Base-by-base conservation (phyloP, 2,329 filamentous ascomycete genomes). In the Sclerotinia spermophila region DNA sequence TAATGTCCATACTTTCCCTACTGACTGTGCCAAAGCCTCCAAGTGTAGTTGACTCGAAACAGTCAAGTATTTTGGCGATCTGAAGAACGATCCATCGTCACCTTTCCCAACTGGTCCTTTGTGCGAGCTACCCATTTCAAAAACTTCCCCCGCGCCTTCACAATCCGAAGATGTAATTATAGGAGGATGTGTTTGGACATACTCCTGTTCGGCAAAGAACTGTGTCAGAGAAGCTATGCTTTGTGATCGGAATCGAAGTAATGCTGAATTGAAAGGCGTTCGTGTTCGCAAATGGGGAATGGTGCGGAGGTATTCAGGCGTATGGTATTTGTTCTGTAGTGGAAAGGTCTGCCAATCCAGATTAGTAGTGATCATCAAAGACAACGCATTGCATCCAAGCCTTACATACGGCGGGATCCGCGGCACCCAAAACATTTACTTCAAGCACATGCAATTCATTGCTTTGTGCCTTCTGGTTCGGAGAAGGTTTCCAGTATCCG, bases 151-250 rank as follows among this genome's bases (percentile, higher is more conserved):
- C 2, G 94, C 96, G 5, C 96, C 96, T 82, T 99, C 96, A 78
- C 96, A 99, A 78, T 99, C 96, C 0, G 95, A 97, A 0, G 95
- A 97, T 2, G 96, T 98, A 77, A 99, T 92, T 77, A 98, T 90
- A 6, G 96, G 96, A 5, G 96, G 93, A 76, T 98, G 95, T 11
- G 92, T 93, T 81, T 98, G 92, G 71, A 92, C 86, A 77, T 92
- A 95, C 70, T 88, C 85, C 71, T 88, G 86, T 38, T 84, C 82
- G 61, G 86, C 85, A 81, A 98, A 97, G 81, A 94, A 95, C 61
- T 86, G 86, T 68, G 89, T 92, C 58, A 97, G 80, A 61, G 89
- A 86, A 64, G 89, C 87, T 73, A 94, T 91, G 75, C 90, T 86
- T 74, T 94, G 89, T 42, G 95, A 98, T 73, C 96, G 89, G 72